These are phyloP conservation scores for Dicorynia guianensis DNA, from an alignment of 306 rosid genomes.

Conservation along the genomic window DNA sequence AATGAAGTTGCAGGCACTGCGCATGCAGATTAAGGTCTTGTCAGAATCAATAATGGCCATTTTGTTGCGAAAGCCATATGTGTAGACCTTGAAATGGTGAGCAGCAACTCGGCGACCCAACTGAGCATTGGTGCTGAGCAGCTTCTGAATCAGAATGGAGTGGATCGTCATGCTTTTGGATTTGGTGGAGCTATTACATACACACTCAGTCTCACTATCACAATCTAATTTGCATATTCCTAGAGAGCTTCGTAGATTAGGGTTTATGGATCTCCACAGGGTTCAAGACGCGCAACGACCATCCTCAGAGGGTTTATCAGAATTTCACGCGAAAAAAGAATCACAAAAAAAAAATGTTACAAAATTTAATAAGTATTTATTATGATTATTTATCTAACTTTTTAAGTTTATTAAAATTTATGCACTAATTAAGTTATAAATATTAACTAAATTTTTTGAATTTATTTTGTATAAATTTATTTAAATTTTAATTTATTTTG, in stretches of 20 bases:
- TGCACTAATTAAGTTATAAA: too few relatives aligned
- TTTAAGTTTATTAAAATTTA: too few relatives aligned
- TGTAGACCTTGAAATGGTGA: conserved; percentile 75
- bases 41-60: conserved; percentile 80
- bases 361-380: too few relatives aligned
- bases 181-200: neutral
- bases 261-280: neutral
- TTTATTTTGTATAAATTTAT: too few relatives aligned
- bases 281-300: neutral
- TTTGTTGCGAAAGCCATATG: conserved; percentile 73
- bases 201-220: neutral
- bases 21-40: conserved; percentile 77
- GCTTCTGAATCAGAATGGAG: conserved; percentile 76
- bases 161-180: conserved; percentile 63
- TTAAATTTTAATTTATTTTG: too few relatives aligned
- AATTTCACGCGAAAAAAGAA: too few relatives aligned
- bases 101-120: conserved; percentile 65
- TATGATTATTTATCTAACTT: too few relatives aligned
- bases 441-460: too few relatives aligned
- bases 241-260: neutral
- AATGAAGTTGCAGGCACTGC: conserved; percentile 75
- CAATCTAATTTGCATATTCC: neutral
- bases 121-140: conserved; percentile 79
- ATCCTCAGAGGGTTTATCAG: too few relatives aligned
- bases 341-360: too few relatives aligned